Base-by-base conservation (phyloP, 352 stramenopile genomes). In the Bremia lactucae region DNA sequence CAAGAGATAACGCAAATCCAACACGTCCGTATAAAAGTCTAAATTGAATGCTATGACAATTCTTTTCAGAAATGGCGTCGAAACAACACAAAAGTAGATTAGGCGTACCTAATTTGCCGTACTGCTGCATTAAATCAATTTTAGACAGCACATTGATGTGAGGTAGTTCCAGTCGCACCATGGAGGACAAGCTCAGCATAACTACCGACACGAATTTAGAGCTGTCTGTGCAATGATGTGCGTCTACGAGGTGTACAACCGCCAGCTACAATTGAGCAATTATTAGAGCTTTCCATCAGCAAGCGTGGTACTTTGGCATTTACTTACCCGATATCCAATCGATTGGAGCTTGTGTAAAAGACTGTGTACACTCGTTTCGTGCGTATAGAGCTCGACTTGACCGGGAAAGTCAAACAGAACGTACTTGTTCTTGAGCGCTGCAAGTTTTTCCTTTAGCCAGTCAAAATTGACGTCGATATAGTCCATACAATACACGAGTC, bases 81-180 rank as follows among this genome's bases (percentile, higher is more conserved):
- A 39, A 14, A 28, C 24, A 28, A 28, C 10, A 28, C 10, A 28
- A 10, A 10, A 10, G 24, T 6, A 28, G 10, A 28, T 10, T 10
- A 10, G 31, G 42, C 44, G 29, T 67, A 83, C 63, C 71, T n/a
- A 87, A 62, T 51, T 82, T 82, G 42, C 83, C 83, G 40, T 95
- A 94, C 26, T 90, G 79, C 50, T 97, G 72, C 42, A 98, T 94
- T 19, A 99, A 69, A 70, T 99, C 96, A 44, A 97, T 96, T 71
- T 99, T 99, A 24, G 93, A 98, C 3, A 99, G 68, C 9, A 99
- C 84, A 60, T 99, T 99, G 14, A 99, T 80, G 58, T 98, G 94
- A 16, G 96, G 96, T 10, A 99, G 64, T 52, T 98, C 95, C 21
- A 99, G 80, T 10, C 72, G 71, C 31, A 96, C 94, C 96, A 99